These are phyloP conservation scores for Plectosphaerella cucumerina DNA, from an alignment of 2,329 filamentous ascomycete genomes.

Conservation along the genomic window DNA sequence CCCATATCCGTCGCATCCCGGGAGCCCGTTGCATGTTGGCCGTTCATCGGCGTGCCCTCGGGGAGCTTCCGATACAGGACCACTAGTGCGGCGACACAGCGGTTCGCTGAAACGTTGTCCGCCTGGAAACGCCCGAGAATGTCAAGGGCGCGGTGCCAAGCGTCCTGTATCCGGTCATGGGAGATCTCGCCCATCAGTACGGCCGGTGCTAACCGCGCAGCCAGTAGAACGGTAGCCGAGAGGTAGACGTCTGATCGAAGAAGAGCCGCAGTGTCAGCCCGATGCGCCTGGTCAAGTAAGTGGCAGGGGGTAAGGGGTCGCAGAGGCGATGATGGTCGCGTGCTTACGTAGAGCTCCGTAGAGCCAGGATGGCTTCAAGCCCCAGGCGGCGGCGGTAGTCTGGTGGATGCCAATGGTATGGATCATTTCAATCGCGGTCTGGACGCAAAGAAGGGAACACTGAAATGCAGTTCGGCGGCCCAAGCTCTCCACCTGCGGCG, in stretches of 20 bases:
- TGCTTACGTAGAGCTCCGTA: not conserved
- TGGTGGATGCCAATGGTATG: not conserved
- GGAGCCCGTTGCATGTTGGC: not conserved
- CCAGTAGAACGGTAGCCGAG: not conserved
- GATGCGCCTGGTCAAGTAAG: too few species aligned
- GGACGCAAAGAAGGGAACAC: not conserved
- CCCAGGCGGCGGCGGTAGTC: not conserved
- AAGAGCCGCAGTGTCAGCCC: not conserved
- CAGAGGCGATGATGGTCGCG: not conserved
- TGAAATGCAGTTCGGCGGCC: not conserved
- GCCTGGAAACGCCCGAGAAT: not conserved
- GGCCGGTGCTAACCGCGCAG: not conserved
- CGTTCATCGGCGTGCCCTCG: not conserved
- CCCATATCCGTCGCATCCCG: not conserved
- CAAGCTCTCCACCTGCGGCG: not conserved
- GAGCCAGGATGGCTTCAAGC: not conserved
- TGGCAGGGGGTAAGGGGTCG: not conserved
- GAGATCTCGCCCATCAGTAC: not conserved
- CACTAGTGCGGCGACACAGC: not conserved
- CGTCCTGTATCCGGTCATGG: not conserved
- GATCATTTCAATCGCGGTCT: not conserved
- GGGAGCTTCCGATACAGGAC: not conserved
- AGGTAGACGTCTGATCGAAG: not conserved
- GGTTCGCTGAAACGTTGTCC: not conserved
- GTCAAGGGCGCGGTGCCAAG: not conserved